Evolutionary conservation across 495 filamentous ascomycete genomes (phyloP).

Genomic region (Tuber calosporum): DNA sequence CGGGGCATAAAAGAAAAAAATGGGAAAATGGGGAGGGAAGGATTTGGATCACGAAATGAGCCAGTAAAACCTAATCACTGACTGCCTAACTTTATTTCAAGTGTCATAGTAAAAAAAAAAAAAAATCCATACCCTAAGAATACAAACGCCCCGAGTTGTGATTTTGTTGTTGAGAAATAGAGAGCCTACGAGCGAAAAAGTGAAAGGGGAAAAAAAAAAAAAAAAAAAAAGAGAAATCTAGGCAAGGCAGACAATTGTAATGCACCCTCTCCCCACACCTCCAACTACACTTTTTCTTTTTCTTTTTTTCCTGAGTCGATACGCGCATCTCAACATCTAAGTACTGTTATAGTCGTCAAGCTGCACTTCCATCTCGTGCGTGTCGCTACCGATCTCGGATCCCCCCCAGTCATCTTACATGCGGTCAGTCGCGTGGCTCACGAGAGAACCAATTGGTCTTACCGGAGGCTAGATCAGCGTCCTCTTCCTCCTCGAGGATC

Average conservation of each 20-base stretch:
- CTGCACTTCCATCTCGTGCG: slow-evolving; percentile 38
- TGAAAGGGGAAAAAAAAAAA: neutral
- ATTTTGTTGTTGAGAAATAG: slow-evolving; percentile 3
- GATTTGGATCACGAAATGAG: neutral
- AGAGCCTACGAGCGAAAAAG: neutral
- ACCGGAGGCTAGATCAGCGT: slow-evolving; percentile 42
- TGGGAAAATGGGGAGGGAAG: neutral
- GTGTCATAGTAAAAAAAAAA: slow-evolving; percentile 16
- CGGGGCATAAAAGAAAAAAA: neutral
- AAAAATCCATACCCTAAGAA: slow-evolving; percentile 35
- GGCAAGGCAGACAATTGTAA: slow-evolving; percentile 14
- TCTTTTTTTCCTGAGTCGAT: neutral
- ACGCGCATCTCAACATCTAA: slow-evolving; percentile 13
- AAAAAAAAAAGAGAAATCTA: slow-evolving; percentile 30
- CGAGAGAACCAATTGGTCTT: slow-evolving; percentile 40
- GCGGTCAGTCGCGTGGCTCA: slow-evolving; percentile 39
- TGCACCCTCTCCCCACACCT: neutral
- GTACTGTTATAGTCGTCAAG: slow-evolving; percentile 38
- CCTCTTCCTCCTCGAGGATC: slow-evolving; percentile 40
- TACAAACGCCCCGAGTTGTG: slow-evolving; percentile 29
- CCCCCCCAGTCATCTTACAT: slow-evolving; percentile 40
- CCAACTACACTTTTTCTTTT: slow-evolving; percentile 9
- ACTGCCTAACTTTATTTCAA: neutral
- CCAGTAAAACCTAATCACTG: neutral
- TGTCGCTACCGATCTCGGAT: slow-evolving; percentile 40